Evolutionary conservation across 345 rosid species (phyloP).

Genomic region (Sisymbrium altissimum): DNA sequence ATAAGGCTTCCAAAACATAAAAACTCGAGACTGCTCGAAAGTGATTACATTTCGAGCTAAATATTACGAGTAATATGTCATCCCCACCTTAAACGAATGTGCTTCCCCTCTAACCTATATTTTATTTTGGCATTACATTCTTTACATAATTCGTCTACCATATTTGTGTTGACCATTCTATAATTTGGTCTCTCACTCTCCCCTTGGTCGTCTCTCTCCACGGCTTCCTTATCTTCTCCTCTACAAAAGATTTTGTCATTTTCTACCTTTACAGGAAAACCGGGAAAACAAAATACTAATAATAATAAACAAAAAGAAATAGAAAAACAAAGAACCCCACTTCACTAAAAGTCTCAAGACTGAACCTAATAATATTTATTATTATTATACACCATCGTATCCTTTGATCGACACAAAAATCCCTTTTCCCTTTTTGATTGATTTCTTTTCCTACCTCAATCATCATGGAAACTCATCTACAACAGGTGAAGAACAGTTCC

Average conservation of each 20-base stretch:
- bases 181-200: neutral
- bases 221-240: slow-evolving; percentile 39
- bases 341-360: neutral
- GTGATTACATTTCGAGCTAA: neutral
- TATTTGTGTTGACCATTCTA: slow-evolving; percentile 27
- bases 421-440: slow-evolving; percentile 14
- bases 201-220: slow-evolving; percentile 30
- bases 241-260: slow-evolving; percentile 26
- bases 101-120: neutral
- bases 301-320: neutral
- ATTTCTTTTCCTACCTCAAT: slow-evolving; percentile 3
- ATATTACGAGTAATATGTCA: neutral
- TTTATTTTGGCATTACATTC: slow-evolving; percentile 18
- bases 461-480: slow-evolving; percentile 52
- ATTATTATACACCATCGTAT: slow-evolving; percentile 19
- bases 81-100: neutral
- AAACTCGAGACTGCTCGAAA: neutral
- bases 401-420: slow-evolving; percentile 31
- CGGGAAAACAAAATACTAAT: slow-evolving; percentile 16
- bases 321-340: slow-evolving; percentile 10
- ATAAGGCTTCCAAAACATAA: neutral
- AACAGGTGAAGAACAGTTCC: slow-evolving; percentile 38
- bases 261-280: slow-evolving; percentile 27
- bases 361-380: slow-evolving; percentile 17
- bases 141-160: slow-evolving; percentile 17